Percentiles rank a stretch among this genome's conserved stretches.
Conservation (phyloP, 306 rosid species). For the Vicia sativa region DNA sequence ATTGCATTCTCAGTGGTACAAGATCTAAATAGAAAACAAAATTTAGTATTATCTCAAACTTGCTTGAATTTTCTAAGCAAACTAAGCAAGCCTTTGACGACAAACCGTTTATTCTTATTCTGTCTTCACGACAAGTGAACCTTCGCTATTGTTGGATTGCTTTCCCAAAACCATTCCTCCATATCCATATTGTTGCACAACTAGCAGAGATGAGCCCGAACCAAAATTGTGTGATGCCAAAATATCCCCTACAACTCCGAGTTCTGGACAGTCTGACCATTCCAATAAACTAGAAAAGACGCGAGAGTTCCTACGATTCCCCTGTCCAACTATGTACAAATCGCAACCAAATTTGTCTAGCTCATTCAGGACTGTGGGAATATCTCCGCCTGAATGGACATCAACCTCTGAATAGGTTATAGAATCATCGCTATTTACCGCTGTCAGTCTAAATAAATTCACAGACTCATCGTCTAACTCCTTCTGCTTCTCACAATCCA, state of each 20-base stretch:
- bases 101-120: neutral
- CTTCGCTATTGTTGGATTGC: neutral
- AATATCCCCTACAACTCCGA: slow-evolving; percentile 57
- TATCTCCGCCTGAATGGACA: slow-evolving; percentile 43
- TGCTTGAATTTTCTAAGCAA: neutral
- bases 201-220: slow-evolving; percentile 47
- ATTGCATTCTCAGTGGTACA: neutral
- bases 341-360: slow-evolving; percentile 42
- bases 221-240: slow-evolving; percentile 49
- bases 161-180: slow-evolving; percentile 35
- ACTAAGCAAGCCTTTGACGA: neutral
- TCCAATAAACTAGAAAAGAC: slow-evolving; percentile 34
- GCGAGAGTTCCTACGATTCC: slow-evolving; percentile 33
- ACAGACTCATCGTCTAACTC: slow-evolving; percentile 49
- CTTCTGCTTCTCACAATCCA: slow-evolving; percentile 37
- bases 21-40: neutral
- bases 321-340: slow-evolving; percentile 58
- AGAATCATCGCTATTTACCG: slow-evolving; percentile 32
- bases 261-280: slow-evolving; percentile 60
- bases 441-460: slow-evolving; percentile 38
- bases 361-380: slow-evolving; percentile 31
- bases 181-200: slow-evolving; percentile 55
- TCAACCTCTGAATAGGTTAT: slow-evolving; percentile 45
- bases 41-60: neutral
- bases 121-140: slow-evolving; percentile 15